Evolutionary conservation across 768 basidiomycete species (phyloP), one percentile per base, ranked within the genome.

Genomic region (Lepiota venenata): DNA sequence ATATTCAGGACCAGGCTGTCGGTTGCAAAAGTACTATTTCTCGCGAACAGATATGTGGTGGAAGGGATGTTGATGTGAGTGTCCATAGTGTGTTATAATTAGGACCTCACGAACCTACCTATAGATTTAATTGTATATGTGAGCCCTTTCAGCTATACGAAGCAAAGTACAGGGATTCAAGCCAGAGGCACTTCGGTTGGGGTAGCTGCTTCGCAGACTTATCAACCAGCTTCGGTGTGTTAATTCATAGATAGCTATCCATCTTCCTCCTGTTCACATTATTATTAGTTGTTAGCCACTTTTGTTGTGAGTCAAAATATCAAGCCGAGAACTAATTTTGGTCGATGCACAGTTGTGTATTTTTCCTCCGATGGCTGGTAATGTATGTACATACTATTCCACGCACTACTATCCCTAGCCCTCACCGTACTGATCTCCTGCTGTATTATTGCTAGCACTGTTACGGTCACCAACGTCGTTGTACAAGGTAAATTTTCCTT

Each of bases 121-220:
- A 25, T 22, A 67, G 66, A n/a, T 67, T 67, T 48, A 64, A 65
- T 52, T 67, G 66, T 41, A 64, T 67, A 27, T 62, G 66, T 67
- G 53, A 32, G 60, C 22, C 6, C 12, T 18, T n/a, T 39, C n/a
- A 20, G 8, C 35, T 36, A n/a, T 14, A 22, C 16, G n/a, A n/a
- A 3, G 27, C 25, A n/a, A 16, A 5, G 8, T 5, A 6, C 2
- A 21, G 2, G n/a, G 25, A 25, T 25, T 25, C 47, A n/a, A 15
- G 40, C 11, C 18, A 6, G 10, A 37, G 29, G 22, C 12, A 21
- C 54, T 21, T 27, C 21, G 18, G 25, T 45, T 25, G 20, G 7
- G 14, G 3, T 29, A 65, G 64, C 64, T 10, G 63, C 61, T 27
- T 60, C 66, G 4, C 58, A 49, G 22, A 52, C 62, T 20, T 62